Evolutionary conservation across 164 flowering plant genomes (phyloP), one percentile per base, ranked within the genome.

Genomic region (Vitis rotundifolia): DNA sequence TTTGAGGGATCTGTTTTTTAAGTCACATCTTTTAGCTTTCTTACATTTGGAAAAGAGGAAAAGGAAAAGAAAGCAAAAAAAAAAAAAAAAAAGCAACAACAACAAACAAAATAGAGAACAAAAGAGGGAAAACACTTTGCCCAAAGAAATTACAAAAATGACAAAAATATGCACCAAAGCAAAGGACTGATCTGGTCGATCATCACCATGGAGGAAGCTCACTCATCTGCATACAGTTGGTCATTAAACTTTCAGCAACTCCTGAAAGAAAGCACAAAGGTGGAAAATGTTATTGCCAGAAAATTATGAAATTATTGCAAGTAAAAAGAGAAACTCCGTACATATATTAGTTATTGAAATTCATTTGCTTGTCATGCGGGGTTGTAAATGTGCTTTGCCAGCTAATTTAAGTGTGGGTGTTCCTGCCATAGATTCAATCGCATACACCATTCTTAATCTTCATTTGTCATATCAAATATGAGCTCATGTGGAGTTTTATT

Each of bases 181-280:
- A 3, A 37, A 37, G 44, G 11, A 59, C 61, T 59, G 28, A 26
- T 26, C 28, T 59, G 26, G 37, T 8, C 31, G 10, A 10, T 61
- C 22, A 10, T 61, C 22, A n/a, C 64, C 48, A 49, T 28, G 22
- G 49, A 55, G 61, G 44, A 64, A 60, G 70, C 70, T 70, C 70
- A 65, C 26, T 52, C 63, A 63, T 67, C 48, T 60, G 37, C 73
- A 69, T 69, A 49, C 12, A 16, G 52, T 9, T 37, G 13, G 18
- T 65, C 48, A 51, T 61, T 72, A 84, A 50, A 84, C 85, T 49
- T 72, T 84, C 73, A 82, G 74, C 79, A 84, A 67, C 59, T 84
- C 87, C 87, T 84, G 84, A 64, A 80, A 73, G 11, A 66, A 59
- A 56, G 11, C 12, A 14, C 7, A 59, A 15, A 55, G 52, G 51